phyloP scores from a whole-genome alignment of 2,329 filamentous ascomycete genomes.

The Metarhizium anisopliae region DNA sequence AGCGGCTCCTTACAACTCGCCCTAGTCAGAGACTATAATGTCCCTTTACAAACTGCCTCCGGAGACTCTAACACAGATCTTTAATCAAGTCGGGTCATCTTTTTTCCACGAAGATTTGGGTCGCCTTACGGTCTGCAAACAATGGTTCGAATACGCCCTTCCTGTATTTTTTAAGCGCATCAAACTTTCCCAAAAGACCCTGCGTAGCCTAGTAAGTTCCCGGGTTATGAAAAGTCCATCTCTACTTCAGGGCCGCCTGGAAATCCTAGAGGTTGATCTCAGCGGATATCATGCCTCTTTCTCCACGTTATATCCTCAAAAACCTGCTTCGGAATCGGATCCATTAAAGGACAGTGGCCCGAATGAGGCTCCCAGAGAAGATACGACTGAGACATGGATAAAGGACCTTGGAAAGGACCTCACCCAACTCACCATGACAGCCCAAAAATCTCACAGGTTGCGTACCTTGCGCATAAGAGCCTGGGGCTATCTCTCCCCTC shows the following conservation, averaged over 20 bases:
- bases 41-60: constrained; percentile 10
- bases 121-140: constrained; percentile 12
- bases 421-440: constrained; percentile 6
- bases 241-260: constrained; percentile 3
- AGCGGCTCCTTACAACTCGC: background rate
- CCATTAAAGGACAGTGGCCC: background rate
- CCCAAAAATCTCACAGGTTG: constrained; percentile 7
- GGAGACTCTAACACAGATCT: constrained; percentile 11
- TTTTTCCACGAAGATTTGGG: constrained; percentile 11
- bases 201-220: constrained; percentile 4
- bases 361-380: background rate
- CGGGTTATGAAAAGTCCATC: background rate
- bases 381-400: constrained; percentile 1
- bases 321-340: too few species aligned
- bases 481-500: background rate
- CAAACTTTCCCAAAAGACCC: constrained; percentile 4
- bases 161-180: constrained; percentile 5
- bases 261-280: constrained; percentile 8
- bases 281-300: background rate
- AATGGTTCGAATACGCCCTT: constrained; percentile 12
- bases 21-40: constrained; percentile 3
- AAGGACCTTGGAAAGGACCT: constrained; percentile 8
- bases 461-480: constrained; percentile 7
- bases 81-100: constrained; percentile 8
- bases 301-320: too few species aligned